Evolutionary conservation across 2,329 filamentous ascomycete genomes (phyloP).

Genomic region (Trichoderma asperellum): DNA sequence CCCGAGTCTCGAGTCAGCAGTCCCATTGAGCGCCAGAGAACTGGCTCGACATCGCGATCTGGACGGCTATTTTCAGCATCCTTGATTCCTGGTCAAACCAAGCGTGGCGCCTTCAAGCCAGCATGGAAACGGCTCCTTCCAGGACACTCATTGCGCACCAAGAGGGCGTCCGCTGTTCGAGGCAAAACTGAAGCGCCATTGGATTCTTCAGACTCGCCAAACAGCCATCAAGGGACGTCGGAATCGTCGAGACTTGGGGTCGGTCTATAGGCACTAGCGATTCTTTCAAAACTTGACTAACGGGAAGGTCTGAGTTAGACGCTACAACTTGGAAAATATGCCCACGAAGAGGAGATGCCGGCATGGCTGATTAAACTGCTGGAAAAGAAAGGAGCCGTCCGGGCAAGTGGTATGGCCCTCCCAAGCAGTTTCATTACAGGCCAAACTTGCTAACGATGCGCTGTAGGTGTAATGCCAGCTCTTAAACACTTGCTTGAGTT

Average conservation of each 20-base stretch:
- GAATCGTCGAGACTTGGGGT: constrained; percentile 18
- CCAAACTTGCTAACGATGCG: background rate
- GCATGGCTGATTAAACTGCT: constrained; percentile 67
- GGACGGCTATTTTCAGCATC: background rate
- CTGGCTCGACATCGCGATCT: background rate
- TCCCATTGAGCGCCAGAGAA: background rate
- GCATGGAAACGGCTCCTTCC: constrained; percentile 20
- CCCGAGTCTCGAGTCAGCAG: background rate
- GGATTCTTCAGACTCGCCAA: background rate
- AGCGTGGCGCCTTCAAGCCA: constrained; percentile 1
- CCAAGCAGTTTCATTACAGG: background rate
- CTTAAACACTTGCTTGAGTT: constrained; percentile 66
- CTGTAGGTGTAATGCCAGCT: constrained; percentile 61
- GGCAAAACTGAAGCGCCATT: background rate
- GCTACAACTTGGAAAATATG: constrained; percentile 71
- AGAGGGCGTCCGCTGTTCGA: background rate
- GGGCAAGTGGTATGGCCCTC: constrained; percentile 52
- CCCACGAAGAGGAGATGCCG: constrained; percentile 76
- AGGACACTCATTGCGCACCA: background rate
- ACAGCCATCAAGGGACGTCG: background rate
- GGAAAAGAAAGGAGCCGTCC: constrained; percentile 60
- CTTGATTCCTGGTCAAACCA: background rate
- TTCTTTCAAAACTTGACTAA: background rate
- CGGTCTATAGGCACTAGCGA: background rate
- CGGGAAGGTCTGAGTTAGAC: constrained; percentile 41